These are phyloP conservation scores for Gossypium mustelinum DNA, from an alignment of 345 rosid genomes.

Conservation along the genomic window DNA sequence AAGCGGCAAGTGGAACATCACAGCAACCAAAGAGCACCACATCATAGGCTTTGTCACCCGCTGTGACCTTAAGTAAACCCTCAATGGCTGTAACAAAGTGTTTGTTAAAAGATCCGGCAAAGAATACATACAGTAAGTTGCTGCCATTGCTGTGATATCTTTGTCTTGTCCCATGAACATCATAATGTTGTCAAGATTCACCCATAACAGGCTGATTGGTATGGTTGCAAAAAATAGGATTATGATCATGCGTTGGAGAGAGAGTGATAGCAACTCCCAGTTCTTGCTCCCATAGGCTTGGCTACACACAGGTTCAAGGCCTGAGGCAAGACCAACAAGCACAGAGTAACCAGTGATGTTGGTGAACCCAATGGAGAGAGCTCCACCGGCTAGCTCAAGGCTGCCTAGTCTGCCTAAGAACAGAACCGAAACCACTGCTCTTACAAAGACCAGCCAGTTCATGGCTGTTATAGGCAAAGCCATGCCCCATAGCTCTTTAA, in stretches of 20 bases:
- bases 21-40: slow-evolving; percentile 86
- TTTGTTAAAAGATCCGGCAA: slow-evolving; percentile 89
- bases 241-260: slow-evolving; percentile 83
- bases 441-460: slow-evolving; percentile 72
- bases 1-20: slow-evolving; percentile 73
- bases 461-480: slow-evolving; percentile 84
- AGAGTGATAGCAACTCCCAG: slow-evolving; percentile 82
- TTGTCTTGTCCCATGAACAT: slow-evolving; percentile 76
- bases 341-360: slow-evolving; percentile 99
- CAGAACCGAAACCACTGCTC: slow-evolving; percentile 80
- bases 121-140: slow-evolving; percentile 73
- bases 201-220: slow-evolving; percentile 83
- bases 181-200: slow-evolving; percentile 84
- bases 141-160: slow-evolving; percentile 77
- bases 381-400: slow-evolving; percentile 92
- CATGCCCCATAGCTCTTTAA: slow-evolving; percentile 84
- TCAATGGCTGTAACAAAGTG: slow-evolving; percentile 77
- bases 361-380: slow-evolving; percentile 91
- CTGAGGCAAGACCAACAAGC: slow-evolving; percentile 84
- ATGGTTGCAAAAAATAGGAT: slow-evolving; percentile 65
- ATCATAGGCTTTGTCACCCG: slow-evolving; percentile 88
- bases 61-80: slow-evolving; percentile 88
- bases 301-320: slow-evolving; percentile 95
- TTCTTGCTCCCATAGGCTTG: slow-evolving; percentile 92
- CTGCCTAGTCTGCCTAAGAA: slow-evolving; percentile 92